Evolutionary conservation across 2,329 filamentous ascomycete genomes (phyloP), one percentile per base, ranked within the genome.

Genomic region (Fusarium nanum): DNA sequence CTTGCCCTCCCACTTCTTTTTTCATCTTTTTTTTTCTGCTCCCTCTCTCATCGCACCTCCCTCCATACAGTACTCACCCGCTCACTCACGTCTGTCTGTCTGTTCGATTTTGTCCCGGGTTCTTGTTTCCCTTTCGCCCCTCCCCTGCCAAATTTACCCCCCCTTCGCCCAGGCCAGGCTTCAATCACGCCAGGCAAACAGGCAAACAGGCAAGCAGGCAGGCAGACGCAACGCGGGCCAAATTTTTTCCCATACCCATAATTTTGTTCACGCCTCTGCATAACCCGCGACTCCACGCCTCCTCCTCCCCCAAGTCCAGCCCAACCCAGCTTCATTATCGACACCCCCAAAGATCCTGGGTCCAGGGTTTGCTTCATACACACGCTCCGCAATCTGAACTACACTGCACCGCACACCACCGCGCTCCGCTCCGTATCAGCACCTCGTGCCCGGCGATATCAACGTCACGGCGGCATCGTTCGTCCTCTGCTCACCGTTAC

Each of bases 261-360:
- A 60, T 73, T 78, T 77, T 75, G 71, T 72, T 72, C 77, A 79
- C 78, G 77, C 78, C 76, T 78, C 78, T 76, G 68, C 73, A 66
- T 61, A 73, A 72, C 76, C 76, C 73, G 70, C 76, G 73, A 74
- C 77, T 80, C 78, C 79, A 81, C 79, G 76, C 79, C 79, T 80
- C 79, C 69, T 66, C 70, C 79, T 67, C 61, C 69, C 69, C 71
- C 53, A 71, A 66, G 74, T 75, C 72, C 76, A 78, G 75, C 72
- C 76, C 76, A 68, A 62, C 61, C 64, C 77, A 73, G 59, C 71
- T 68, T 71, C 70, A 80, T 81, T 81, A 81, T 80, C 79, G 79
- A 81, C 79, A 81, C 79, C 77, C 79, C 79, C 79, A 75, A 73
- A 75, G 72, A 75, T 75, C 73, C 73, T 72, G 69, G 73, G 67